Percentiles rank a stretch among this genome's conserved stretches.
These are phyloP conservation scores for Corchorus capsularis DNA, from an alignment of 345 rosid species.

Conservation along the genomic window DNA sequence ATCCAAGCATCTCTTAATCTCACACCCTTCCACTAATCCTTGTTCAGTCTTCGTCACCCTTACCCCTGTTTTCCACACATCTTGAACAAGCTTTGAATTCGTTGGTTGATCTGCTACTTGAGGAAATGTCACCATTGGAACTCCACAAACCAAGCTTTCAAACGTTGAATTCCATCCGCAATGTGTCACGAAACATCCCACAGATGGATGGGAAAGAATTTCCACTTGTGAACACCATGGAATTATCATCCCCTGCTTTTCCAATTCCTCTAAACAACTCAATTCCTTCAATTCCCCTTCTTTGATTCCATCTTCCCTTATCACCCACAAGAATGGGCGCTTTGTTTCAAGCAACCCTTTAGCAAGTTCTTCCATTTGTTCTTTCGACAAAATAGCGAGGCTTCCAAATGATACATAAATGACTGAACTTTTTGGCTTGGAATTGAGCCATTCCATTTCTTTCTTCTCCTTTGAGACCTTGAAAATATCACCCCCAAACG, in stretches of 20 bases:
- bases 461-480: neutral
- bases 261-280: conserved; percentile 42
- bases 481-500: conserved; percentile 18
- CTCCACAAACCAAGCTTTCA: conserved; percentile 8
- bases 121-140: conserved; percentile 8
- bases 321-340: conserved; percentile 60
- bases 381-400: conserved; percentile 33
- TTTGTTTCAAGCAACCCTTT: conserved; percentile 33
- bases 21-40: conserved; percentile 49
- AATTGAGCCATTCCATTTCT: no score
- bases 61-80: conserved; percentile 38
- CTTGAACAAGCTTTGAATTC: conserved; percentile 56
- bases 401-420: conserved; percentile 54
- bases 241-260: conserved; percentile 54
- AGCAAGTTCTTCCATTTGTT: conserved; percentile 51
- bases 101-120: conserved; percentile 28
- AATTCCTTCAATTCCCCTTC: conserved; percentile 15
- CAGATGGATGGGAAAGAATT: conserved; percentile 55
- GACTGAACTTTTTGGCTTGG: conserved; percentile 31
- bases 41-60: conserved; percentile 31
- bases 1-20: conserved; percentile 63
- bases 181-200: conserved; percentile 63
- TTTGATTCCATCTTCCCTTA: conserved; percentile 30
- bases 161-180: conserved; percentile 11
- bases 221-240: conserved; percentile 71